Percentiles rank a stretch among this genome's conserved stretches.
Evolutionary conservation across 345 rosid species (phyloP).

Genomic region (Cardamine chenopodiifolia): DNA sequence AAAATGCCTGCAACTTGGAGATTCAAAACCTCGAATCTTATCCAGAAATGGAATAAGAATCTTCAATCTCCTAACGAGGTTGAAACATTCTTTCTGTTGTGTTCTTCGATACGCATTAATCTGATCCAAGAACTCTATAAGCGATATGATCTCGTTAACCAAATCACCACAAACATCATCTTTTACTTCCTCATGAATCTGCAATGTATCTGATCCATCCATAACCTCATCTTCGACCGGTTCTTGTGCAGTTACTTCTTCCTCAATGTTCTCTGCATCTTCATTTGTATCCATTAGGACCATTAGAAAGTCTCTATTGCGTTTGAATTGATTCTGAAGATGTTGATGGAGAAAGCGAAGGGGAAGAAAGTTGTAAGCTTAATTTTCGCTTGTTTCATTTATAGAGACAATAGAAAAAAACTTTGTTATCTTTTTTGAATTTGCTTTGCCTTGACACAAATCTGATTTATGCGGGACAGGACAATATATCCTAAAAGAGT

Average conservation of each 20-base stretch:
- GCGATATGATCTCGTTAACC: constrained; percentile 43
- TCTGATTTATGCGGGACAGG: not conserved
- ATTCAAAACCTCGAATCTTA: constrained; percentile 51
- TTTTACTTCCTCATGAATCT: constrained; percentile 39
- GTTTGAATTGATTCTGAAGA: constrained; percentile 29
- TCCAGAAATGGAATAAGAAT: constrained; percentile 65
- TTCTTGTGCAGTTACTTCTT: constrained; percentile 20
- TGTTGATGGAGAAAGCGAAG: constrained; percentile 24
- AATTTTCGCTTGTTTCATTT: constrained; percentile 35
- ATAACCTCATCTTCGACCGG: constrained; percentile 23
- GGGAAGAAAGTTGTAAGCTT: constrained; percentile 26
- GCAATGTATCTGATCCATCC: not conserved
- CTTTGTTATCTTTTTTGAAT: constrained; percentile 1
- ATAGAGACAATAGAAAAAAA: not conserved
- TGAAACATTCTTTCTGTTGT: constrained; percentile 61
- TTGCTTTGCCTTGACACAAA: not conserved
- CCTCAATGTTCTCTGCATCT: constrained; percentile 16
- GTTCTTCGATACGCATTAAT: constrained; percentile 57
- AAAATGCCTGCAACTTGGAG: constrained; percentile 28
- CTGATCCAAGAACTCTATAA: constrained; percentile 53
- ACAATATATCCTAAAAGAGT: constrained; percentile 1
- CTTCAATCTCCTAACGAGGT: constrained; percentile 68
- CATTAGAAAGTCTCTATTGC: constrained; percentile 33
- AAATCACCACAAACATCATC: constrained; percentile 30
- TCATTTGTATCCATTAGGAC: constrained; percentile 32